Evolutionary conservation across 1,139 yeast genomes (phyloP).

Genomic region (Scheffersomyces cryptocercus): DNA sequence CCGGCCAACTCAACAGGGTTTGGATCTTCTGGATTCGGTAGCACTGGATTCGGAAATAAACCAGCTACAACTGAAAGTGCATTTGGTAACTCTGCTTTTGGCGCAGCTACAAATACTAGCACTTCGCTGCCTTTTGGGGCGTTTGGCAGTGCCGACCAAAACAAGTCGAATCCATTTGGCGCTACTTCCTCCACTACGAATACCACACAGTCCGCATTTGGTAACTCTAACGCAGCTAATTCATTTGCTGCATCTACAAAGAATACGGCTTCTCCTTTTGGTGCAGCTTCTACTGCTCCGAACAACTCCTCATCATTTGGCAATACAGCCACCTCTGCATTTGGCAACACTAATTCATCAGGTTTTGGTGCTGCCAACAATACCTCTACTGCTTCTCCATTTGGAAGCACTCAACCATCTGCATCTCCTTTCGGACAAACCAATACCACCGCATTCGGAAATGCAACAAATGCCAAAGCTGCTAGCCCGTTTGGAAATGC

Average conservation of each 20-base stretch:
- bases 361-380: slow-evolving; percentile 7
- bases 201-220: slow-evolving; percentile 5
- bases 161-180: slow-evolving; percentile 11
- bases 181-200: slow-evolving; percentile 2
- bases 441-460: slow-evolving; percentile 1
- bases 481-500: slow-evolving; percentile 7
- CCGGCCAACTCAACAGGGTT: background rate
- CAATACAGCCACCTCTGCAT: background rate
- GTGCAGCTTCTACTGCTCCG: slow-evolving; percentile 1
- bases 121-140: slow-evolving; percentile 4
- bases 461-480: background rate
- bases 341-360: slow-evolving; percentile 2
- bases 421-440: slow-evolving; percentile 4
- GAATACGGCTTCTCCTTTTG: slow-evolving; percentile 10
- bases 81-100: slow-evolving; percentile 6
- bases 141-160: slow-evolving; percentile 5
- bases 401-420: slow-evolving; percentile 1
- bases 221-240: slow-evolving; percentile 3
- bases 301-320: slow-evolving; percentile 1
- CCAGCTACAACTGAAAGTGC: background rate
- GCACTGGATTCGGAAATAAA: background rate
- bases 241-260: slow-evolving; percentile 9
- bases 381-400: slow-evolving; percentile 1
- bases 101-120: slow-evolving; percentile 1
- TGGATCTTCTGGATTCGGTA: background rate